Evolutionary conservation across 192 early-diverging fungal species (phyloP), one percentile per base, ranked within the genome.

Genomic region (Umbelopsis vinacea): DNA sequence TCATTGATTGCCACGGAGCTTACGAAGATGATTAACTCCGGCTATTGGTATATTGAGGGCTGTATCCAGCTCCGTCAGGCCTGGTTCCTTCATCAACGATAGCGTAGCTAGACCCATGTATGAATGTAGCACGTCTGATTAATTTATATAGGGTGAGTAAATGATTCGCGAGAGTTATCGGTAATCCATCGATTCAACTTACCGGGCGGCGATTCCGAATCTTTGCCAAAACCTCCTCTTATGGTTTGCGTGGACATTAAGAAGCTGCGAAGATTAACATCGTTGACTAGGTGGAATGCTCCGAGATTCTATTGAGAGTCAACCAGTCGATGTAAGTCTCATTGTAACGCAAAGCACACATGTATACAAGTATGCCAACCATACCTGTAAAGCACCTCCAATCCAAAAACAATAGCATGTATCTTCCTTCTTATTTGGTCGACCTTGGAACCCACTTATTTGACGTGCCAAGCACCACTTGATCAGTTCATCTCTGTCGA

Each of bases 331-430:
- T 50, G 48, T 50, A 0, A 29, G 45, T 19, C 23, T 43, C 7
- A 52, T 11, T 29, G 22, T 15, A 22, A 22, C 4, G 66, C 37
- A 35, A 17, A 9, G 17, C 19, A 3, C 37, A 10, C 2, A 52
- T 24, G 29, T 21, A 55, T 29, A 19, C 23, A 47, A 12, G 11
- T 0, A 11, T 7, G 40, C 40, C 40, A 7, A 6, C 76, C 70
- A 15, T 74, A 92, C 91, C 74, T 84, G 76, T 21, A 99, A 71
- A 11, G 89, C 76, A 0, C 87, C 96, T 9, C 98, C 98, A 22
- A 98, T 85, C 98, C 98, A 99, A 81, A 97, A 99, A 10, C 94
- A 92, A 79, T 99, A 99, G 79, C 98, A 99, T 14, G 93, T 94
- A 74, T 99, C 98, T 23, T 89, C 81, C 4, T 82, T 78, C 78